A percentile compares a stretch with the other conserved stretches of the same genome.
phyloP scores from a whole-genome alignment of 257 asterid genomes.

The Voacanga thouarsii region DNA sequence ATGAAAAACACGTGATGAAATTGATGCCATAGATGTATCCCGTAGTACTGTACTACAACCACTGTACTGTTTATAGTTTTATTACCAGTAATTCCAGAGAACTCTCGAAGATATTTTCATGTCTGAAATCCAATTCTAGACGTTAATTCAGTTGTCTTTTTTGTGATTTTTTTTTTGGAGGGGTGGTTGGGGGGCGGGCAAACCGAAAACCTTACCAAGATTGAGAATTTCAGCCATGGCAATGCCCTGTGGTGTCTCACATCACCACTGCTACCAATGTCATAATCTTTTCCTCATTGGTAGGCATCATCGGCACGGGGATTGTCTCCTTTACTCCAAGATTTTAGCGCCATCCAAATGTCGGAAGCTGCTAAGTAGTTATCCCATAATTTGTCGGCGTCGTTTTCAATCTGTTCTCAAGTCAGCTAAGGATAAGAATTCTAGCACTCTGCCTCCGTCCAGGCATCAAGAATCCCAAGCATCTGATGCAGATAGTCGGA shows the following conservation, averaged over 20 bases:
- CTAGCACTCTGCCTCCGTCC: conserved; percentile 21
- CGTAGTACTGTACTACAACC: background rate
- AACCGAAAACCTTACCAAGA: background rate
- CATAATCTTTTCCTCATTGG: conserved; percentile 12
- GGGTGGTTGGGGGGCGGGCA: too few relatives aligned
- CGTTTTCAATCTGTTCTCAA: conserved; percentile 31
- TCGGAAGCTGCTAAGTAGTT: conserved; percentile 14
- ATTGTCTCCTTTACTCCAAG: conserved; percentile 19
- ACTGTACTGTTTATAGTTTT: too few relatives aligned
- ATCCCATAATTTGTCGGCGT: conserved; percentile 16
- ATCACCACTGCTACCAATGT: background rate
- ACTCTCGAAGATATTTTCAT: conserved; percentile 18
- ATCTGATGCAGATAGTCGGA: conserved; percentile 19
- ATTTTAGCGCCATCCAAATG: conserved; percentile 19
- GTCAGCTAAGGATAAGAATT: conserved; percentile 33
- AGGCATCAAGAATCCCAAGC: conserved; percentile 7
- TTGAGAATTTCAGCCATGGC: conserved; percentile 20
- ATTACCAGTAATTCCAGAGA: background rate
- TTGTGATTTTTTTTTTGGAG: too few relatives aligned
- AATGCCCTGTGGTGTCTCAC: conserved; percentile 17
- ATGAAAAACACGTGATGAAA: background rate
- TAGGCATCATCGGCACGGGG: background rate
- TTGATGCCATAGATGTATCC: background rate
- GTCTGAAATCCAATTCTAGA: conserved; percentile 9
- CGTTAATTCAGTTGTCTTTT: conserved; percentile 24